Base-by-base conservation (phyloP, 192 early-diverging fungal genomes). In the Obelidium mucronatum region DNA sequence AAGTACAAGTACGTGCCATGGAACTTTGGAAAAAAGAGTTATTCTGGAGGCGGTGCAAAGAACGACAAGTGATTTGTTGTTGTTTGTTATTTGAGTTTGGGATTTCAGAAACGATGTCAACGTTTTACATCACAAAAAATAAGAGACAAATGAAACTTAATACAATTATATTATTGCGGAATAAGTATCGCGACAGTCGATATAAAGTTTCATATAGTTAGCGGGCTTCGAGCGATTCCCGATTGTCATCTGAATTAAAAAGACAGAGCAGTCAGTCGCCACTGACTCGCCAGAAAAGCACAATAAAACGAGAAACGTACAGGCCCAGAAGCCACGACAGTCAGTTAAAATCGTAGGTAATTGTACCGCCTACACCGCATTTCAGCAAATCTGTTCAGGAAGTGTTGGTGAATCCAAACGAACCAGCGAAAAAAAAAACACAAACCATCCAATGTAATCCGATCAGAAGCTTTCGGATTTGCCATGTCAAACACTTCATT, bases 1-100 rank as follows among this genome's bases (percentile, higher is more conserved):
- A 95, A 94, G 82, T 93, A 97, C 85, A 90, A 91, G 1, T 78
- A 85, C 79, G 81, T 85, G 13, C 84, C 84, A 2, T 85, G 81
- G 81, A 81, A 85, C 63, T 80, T 81, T 39, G 85, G 85, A 30
- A 86, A 86, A 66, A 85, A 85, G 79, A 35, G 40, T 24, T 76
- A 76, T 53, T 62, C 63, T 33, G 36, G 19, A 31, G 8, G 6
- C 13, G 73, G 59, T 3, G n/a, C n/a, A n/a, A n/a, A n/a, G n/a
- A n/a, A n/a, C n/a, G n/a, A n/a, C n/a, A n/a, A n/a, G n/a, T n/a
- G n/a, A n/a, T n/a, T n/a, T n/a, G n/a, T n/a, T n/a, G n/a, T n/a
- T n/a, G n/a, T n/a, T n/a, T n/a, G n/a, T n/a, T n/a, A n/a, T n/a
- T n/a, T n/a, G n/a, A n/a, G n/a, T n/a, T n/a, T n/a, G n/a, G n/a